A percentile compares a stretch with the other conserved stretches of the same genome.
Conservation (phyloP, 192 early-diverging fungal genomes). For the Podochytrium sp. region DNA sequence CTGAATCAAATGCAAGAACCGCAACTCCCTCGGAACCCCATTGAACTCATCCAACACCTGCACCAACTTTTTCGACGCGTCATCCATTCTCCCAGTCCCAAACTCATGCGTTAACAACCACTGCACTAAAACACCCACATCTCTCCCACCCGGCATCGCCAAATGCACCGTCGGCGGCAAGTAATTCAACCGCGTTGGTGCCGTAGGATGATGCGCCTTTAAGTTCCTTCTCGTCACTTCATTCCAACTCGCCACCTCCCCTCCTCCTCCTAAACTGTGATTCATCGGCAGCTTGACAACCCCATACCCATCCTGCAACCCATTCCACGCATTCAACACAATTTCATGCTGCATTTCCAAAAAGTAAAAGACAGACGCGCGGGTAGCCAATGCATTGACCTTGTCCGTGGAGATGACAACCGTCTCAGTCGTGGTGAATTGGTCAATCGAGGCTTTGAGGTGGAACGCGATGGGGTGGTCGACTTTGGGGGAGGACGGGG, state of each 20-base stretch:
- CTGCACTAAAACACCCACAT: background rate
- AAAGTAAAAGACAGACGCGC: constrained; percentile 15
- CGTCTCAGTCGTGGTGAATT: constrained; percentile 11
- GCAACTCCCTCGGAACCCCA: background rate
- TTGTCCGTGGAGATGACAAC: background rate
- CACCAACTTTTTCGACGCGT: background rate
- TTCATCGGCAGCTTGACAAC: background rate
- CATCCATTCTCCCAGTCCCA: background rate
- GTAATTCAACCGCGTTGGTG: constrained; percentile 15
- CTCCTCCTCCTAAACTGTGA: background rate
- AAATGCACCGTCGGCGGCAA: constrained; percentile 25
- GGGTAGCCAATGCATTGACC: background rate
- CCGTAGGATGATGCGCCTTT: constrained; percentile 21
- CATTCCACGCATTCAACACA: constrained; percentile 18
- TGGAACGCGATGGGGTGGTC: constrained; percentile 22
- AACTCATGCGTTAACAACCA: constrained; percentile 18
- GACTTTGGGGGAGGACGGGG: background rate
- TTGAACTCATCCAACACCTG: background rate
- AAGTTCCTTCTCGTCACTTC: background rate
- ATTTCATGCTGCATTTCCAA: constrained; percentile 23
- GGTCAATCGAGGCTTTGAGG: constrained; percentile 24
- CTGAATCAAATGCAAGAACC: constrained; percentile 23
- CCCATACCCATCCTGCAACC: constrained; percentile 8
- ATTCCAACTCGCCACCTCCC: background rate
- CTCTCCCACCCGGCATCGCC: constrained; percentile 15